Conservation (phyloP, 768 basidiomycete genomes). For the Mycena vitilis region DNA sequence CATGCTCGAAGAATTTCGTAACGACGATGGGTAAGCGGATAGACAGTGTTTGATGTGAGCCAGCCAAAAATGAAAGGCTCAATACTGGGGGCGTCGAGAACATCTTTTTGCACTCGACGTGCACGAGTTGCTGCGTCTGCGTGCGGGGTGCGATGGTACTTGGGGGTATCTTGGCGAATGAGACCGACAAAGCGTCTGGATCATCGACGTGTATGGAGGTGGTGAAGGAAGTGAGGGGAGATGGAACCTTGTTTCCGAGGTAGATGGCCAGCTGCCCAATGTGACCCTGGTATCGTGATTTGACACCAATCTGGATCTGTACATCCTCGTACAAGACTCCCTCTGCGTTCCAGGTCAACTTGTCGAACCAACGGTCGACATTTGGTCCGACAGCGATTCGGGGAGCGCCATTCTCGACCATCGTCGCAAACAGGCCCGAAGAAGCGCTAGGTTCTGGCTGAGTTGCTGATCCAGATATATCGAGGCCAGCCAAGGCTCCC, state of each 20-base stretch:
- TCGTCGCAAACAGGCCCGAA: slow-evolving; percentile 18
- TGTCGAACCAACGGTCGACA: slow-evolving; percentile 91
- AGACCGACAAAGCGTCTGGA: slow-evolving; percentile 79
- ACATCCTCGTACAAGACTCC: slow-evolving; percentile 97
- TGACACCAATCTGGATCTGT: slow-evolving; percentile 95
- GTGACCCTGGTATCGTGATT: slow-evolving; percentile 95
- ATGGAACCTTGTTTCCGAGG: slow-evolving; percentile 94
- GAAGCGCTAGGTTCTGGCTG: slow-evolving; percentile 31
- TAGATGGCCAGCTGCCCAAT: slow-evolving; percentile 95
- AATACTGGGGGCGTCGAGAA: slow-evolving; percentile 85
- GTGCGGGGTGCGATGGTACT: slow-evolving; percentile 83
- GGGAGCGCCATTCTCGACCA: slow-evolving; percentile 53
- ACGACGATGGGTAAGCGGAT: slow-evolving; percentile 88
- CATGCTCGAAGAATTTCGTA: slow-evolving; percentile 94
- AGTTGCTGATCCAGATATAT: slow-evolving; percentile 57
- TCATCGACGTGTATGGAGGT: slow-evolving; percentile 81
- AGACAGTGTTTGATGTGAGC: slow-evolving; percentile 88
- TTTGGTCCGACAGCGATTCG: slow-evolving; percentile 75
- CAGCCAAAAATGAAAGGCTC: slow-evolving; percentile 90
- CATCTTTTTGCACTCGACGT: slow-evolving; percentile 93
- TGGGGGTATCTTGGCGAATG: slow-evolving; percentile 92
- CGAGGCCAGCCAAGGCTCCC: slow-evolving; percentile 85
- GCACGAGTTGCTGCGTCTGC: slow-evolving; percentile 93
- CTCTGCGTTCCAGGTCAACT: slow-evolving; percentile 81
- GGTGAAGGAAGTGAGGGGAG: slow-evolving; percentile 91